Evolutionary conservation across 768 basidiomycete genomes (phyloP).

Genomic region (Lyophyllum shimeji): DNA sequence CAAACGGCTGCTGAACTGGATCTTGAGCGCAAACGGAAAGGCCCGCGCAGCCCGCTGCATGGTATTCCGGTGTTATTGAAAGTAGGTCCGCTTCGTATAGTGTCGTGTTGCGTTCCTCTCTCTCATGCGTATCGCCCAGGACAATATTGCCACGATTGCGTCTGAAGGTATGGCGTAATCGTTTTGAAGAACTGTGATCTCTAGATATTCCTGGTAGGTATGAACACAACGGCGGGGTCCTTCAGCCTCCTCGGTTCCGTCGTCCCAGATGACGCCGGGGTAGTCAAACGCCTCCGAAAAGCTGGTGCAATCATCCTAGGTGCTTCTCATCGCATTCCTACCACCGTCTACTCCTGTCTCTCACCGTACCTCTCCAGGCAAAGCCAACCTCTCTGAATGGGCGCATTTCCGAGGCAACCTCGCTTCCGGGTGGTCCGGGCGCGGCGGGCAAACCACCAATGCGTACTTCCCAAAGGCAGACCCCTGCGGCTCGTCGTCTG

Average conservation of each 20-base stretch:
- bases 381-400: conserved; percentile 56
- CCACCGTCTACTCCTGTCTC: neutral
- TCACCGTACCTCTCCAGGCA: conserved; percentile 33
- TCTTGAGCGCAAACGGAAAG: conserved; percentile 36
- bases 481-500: conserved; percentile 59
- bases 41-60: conserved; percentile 48
- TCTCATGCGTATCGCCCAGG: conserved; percentile 24
- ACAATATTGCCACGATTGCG: conserved; percentile 47
- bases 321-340: conserved; percentile 12
- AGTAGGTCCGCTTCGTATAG: conserved; percentile 20
- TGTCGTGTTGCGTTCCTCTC: neutral
- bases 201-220: conserved; percentile 24
- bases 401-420: conserved; percentile 47
- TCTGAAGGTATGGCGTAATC: conserved; percentile 34
- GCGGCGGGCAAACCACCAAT: conserved; percentile 13
- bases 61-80: conserved; percentile 56
- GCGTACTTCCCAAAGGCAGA: conserved; percentile 42
- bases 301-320: conserved; percentile 48
- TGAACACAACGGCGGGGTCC: conserved; percentile 49
- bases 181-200: neutral
- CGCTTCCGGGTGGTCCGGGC: conserved; percentile 45
- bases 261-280: conserved; percentile 45
- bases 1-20: conserved; percentile 51
- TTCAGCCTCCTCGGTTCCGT: conserved; percentile 41
- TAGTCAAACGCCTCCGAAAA: conserved; percentile 40